Evolutionary conservation across 352 stramenopile genomes (phyloP).

Genomic region (Phytophthora europaea): DNA sequence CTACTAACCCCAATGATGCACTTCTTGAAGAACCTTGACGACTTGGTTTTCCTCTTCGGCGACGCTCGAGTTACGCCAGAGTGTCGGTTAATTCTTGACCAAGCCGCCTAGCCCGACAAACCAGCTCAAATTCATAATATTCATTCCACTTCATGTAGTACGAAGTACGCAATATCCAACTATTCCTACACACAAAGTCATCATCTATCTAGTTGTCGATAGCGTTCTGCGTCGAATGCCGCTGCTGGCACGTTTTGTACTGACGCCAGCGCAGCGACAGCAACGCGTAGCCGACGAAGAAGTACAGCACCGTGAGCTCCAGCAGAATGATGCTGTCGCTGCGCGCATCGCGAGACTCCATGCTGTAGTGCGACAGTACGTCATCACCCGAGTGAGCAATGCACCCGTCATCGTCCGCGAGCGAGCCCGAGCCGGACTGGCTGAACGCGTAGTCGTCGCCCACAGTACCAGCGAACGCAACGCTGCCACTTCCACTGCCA

Average conservation of each 20-base stretch:
- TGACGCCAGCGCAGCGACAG: conserved; percentile 45
- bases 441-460: conserved; percentile 33
- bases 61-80: not conserved
- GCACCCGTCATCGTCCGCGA: conserved; percentile 35
- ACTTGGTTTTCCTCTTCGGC: conserved; percentile 2
- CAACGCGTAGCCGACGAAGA: conserved; percentile 46
- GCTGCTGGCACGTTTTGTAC: conserved; percentile 32
- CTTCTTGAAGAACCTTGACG: not conserved
- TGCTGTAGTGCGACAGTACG: conserved; percentile 65
- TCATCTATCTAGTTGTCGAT: conserved; percentile 8
- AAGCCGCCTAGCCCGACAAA: too few relatives aligned
- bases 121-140: too few relatives aligned
- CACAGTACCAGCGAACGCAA: conserved; percentile 21
- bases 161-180: not conserved
- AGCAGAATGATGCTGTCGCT: conserved; percentile 58
- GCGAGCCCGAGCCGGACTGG: conserved; percentile 31
- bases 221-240: not conserved
- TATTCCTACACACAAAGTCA: not conserved
- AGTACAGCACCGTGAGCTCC: conserved; percentile 42
- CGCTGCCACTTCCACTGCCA: conserved; percentile 25
- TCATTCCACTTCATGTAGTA: not conserved
- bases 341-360: conserved; percentile 35
- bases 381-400: conserved; percentile 49
- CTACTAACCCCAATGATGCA: not conserved
- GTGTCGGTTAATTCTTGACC: not conserved